phyloP scores from a whole-genome alignment of 352 stramenopile species.

The Sclerospora graminicola region DNA sequence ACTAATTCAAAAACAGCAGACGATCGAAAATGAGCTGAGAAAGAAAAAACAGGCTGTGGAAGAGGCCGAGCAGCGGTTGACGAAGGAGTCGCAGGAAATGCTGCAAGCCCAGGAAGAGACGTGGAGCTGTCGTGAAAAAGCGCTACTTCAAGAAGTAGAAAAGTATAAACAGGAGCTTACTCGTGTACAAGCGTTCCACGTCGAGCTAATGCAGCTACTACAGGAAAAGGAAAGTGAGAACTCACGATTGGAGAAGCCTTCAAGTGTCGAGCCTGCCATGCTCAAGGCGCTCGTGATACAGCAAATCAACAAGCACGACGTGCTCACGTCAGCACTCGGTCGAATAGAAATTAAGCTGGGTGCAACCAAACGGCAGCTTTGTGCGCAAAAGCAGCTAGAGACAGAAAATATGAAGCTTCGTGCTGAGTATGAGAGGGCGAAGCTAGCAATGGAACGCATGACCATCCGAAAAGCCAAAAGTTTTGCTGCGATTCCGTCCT shows the following conservation, averaged over 20 bases:
- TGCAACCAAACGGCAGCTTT: constrained; percentile 30
- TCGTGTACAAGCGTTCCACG: constrained; percentile 20
- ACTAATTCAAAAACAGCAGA: constrained; percentile 15
- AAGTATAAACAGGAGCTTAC: constrained; percentile 12
- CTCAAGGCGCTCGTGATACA: constrained; percentile 31
- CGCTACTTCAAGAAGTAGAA: constrained; percentile 8
- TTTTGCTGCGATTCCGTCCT: constrained; percentile 2
- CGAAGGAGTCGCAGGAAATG: constrained; percentile 17
- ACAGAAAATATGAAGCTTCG: constrained; percentile 45
- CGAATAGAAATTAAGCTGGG: constrained; percentile 21
- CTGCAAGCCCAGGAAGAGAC: constrained; percentile 23
- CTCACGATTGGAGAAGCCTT: neutral
- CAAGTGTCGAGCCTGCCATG: constrained; percentile 15
- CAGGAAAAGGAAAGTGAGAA: constrained; percentile 2
- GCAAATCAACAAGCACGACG: constrained; percentile 20
- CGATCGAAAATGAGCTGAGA: constrained; percentile 17
- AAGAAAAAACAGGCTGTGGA: constrained; percentile 17
- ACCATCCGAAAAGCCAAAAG: constrained; percentile 19
- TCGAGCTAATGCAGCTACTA: constrained; percentile 30
- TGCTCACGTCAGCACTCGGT: constrained; percentile 13
- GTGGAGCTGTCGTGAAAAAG: constrained; percentile 17
- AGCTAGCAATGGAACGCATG: constrained; percentile 60
- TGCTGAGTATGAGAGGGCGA: constrained; percentile 48
- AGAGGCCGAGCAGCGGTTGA: constrained; percentile 14
- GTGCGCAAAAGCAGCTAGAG: constrained; percentile 25